Base-by-base conservation (phyloP, 1,284 basidiomycete species). In the Leccinum solheimii region DNA sequence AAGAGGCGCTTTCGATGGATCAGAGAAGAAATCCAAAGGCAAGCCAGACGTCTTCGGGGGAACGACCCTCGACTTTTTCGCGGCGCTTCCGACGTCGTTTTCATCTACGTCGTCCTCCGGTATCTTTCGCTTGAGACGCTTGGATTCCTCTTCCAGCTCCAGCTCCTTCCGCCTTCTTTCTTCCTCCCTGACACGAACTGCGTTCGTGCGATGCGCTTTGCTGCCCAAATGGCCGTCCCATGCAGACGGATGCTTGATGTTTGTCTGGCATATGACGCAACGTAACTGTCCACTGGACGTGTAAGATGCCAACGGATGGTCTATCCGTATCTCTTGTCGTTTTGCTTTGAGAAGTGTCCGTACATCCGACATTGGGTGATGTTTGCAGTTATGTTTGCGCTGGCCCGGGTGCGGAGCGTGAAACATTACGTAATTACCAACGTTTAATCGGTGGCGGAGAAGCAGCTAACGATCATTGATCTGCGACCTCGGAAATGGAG, bases 151-250 rank as follows among this genome's bases (percentile, higher is more conserved):
- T 62, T 72, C 75, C 64, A 74, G 70, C 57, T 75, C 74, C 59
- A 74, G 65, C 66, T 74, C 73, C 69, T 77, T 78, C 61, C 73
- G 75, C 30, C 64, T 69, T 58, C 73, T 78, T 66, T 86, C 82
- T 68, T 85, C 81, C 66, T 86, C 83, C 62, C 78, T 82, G 52
- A 85, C 67, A 27, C 82, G 81, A 11, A 80, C 78, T 8, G 86
- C 85, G 67, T 83, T 87, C 40, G 80, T 86, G 55, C 88, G 85
- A 72, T 92, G 91, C 3, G 75, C 76, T 76, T 92, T 94, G 78
- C 86, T 91, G 10, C 88, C 90, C n/a, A 93, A 72, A 73, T 93
- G 91, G 14, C 91, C 90, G 61, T 91, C 86, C 92, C 91, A 94
- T n/a, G 88, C 86, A 21, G 86, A 84, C 3, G 89, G 82, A 67